Base-by-base conservation (phyloP, 257 asterid species). In the Ehretia macrophylla region DNA sequence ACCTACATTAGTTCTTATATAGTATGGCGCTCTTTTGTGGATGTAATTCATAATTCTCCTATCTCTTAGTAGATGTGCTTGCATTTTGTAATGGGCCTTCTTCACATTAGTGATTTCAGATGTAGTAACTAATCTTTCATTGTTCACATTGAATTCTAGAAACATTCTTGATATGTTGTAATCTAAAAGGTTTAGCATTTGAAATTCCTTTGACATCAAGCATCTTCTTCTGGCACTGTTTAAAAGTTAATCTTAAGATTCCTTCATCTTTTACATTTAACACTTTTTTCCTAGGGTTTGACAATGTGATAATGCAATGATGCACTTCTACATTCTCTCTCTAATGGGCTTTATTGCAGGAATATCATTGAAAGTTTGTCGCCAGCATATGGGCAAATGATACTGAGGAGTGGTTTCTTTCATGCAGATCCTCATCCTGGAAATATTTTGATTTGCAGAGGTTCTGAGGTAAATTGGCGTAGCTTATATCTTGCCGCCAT, bases 391-490 rank as follows among this genome's bases (percentile, higher is more conserved):
- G 99, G 99, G 50, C 96, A 93, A 77, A 93, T 93, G 97, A 89
- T 93, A 72, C 77, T 89, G 72, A 81, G 62, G 87, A 93, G 95
- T 76, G 97, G 99, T 63, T 93, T 78, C 88, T 93, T 93, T 75
- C 99, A 93, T 68, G 97, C 99, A 1, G 99, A 93, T 74, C 99
- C 99, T 69, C 99, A 93, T 79, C 96, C 97, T 14, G 99, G 99
- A 67, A 93, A 93, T 75, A 93, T 93, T 81, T 76, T 93, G 75
- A 89, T 93, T 56, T 89, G 97, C 67, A 79, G 78, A 74, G 97
- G 95, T 72, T 89, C 99, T 21, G 83, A 89, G 95, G 99, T 78
- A 70, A 81, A 85, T 67, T 20, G n/a, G 17, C 42, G 6, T 1
- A 27, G 20, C 61, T 67, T 64, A 55, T 32, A 66, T 37, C 18